Evolutionary conservation across 2,329 filamentous ascomycete genomes (phyloP), one percentile per base, ranked within the genome.

Genomic region (Curvularia eragrostidis): DNA sequence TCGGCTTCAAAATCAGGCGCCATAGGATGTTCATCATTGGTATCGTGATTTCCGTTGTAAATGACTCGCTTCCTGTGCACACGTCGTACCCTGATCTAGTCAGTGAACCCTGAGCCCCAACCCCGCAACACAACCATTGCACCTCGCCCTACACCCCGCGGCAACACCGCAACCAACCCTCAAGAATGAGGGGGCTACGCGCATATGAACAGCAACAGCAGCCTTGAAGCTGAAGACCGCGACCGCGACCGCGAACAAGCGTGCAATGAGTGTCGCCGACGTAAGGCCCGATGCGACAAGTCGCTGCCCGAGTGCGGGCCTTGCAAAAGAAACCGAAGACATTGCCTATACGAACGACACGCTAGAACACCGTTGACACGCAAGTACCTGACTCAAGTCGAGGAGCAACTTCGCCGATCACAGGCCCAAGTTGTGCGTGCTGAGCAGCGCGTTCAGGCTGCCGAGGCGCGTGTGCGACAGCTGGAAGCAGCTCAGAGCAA

Each of bases 261-360:
- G 5, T 62, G 59, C 41, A 62, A 64, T 41, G 56, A 62, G 19
- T 64, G 59, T 21, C 41, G 54, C 18, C 54, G 62, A 36, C 56
- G 59, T 32, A 64, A 64, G 43, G 62, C 54, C 21, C 53, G 62
- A 34, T 64, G 54, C 13, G 53, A 47, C 26, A 50, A 52, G 56
- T 62, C 19, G 55, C 41, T 64, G 21, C 56, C 47, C 12, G 48
- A 64, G 49, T 61, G 47, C 24, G 46, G 54, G 80, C 62, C 48
- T 34, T 51, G 36, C 36, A 65, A 75, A 47, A 78, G 77, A 54
- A 80, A 81, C 62, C 73, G 77, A 41, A 70, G 81, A 13, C 77
- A 80, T 58, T 83, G 81, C 58, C 69, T 82, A 6, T 83, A 83
- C 54, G 81, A 83, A 62, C 81, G 79, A 60, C 77, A 81, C 49